phyloP scores from a whole-genome alignment of 768 basidiomycete genomes.

The Tephrocybe sp. region DNA sequence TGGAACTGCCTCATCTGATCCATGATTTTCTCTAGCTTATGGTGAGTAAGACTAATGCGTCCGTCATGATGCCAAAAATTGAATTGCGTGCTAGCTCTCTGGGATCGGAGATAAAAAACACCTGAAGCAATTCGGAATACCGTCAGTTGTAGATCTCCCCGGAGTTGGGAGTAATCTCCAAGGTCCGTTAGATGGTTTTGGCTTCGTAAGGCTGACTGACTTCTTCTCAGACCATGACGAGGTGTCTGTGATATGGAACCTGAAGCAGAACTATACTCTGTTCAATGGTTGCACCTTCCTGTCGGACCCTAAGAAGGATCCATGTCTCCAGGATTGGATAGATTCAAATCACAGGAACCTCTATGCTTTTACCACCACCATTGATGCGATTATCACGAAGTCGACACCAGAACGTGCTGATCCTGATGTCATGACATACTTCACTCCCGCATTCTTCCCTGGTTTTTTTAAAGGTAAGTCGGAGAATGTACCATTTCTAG shows the following conservation, averaged over 20 bases:
- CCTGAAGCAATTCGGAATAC: constrained; percentile 22
- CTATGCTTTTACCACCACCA: constrained; percentile 25
- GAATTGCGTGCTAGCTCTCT: constrained; percentile 21
- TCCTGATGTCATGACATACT: constrained; percentile 27
- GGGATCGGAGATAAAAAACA: constrained; percentile 30
- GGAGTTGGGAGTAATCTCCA: constrained; percentile 36
- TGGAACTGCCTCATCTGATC: not conserved
- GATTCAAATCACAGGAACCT: constrained; percentile 21
- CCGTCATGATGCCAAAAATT: too few species aligned
- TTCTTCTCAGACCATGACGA: constrained; percentile 28
- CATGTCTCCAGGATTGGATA: constrained; percentile 27
- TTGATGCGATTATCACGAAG: constrained; percentile 22
- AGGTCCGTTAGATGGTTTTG: constrained; percentile 16
- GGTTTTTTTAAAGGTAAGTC: constrained; percentile 25
- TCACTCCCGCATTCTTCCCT: constrained; percentile 22
- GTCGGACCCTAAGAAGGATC: constrained; percentile 23
- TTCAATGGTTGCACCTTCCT: constrained; percentile 24
- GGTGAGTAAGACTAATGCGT: too few species aligned
- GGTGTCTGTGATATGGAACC: constrained; percentile 24
- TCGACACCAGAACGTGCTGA: constrained; percentile 16
- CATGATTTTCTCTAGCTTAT: constrained; percentile 16
- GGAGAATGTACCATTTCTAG: not conserved
- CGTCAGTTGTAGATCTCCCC: constrained; percentile 27
- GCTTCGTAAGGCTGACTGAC: not conserved
- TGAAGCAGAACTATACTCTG: constrained; percentile 27